Conservation (phyloP, 2,329 filamentous ascomycete genomes). For the Leptographium lundbergii region DNA sequence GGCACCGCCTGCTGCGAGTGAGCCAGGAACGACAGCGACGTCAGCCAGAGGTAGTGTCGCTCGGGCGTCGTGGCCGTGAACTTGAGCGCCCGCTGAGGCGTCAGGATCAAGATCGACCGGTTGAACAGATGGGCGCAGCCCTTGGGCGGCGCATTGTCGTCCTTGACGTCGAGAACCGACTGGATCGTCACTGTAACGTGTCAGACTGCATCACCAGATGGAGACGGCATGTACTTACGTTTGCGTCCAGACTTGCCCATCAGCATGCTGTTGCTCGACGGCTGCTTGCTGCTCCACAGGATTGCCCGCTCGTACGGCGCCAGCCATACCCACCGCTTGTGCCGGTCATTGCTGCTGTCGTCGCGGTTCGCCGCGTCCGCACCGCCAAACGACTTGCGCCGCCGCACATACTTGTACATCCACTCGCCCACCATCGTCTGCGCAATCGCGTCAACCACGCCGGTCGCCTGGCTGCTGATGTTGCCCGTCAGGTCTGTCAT, state of each 20-base stretch:
- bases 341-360: slow-evolving; percentile 63
- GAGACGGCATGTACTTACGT: slow-evolving; percentile 45
- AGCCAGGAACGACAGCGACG: slow-evolving; percentile 84
- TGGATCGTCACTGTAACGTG: slow-evolving; percentile 67
- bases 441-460: slow-evolving; percentile 90
- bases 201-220: slow-evolving; percentile 6
- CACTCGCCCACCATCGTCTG: slow-evolving; percentile 98
- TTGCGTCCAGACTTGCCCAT: slow-evolving; percentile 93
- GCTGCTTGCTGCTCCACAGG: slow-evolving; percentile 98
- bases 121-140: slow-evolving; percentile 59
- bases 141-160: slow-evolving; percentile 76
- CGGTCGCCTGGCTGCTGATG: slow-evolving; percentile 53
- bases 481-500: slow-evolving; percentile 32
- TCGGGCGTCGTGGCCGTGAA: slow-evolving; percentile 78
- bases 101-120: slow-evolving; percentile 88
- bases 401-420: slow-evolving; percentile 85
- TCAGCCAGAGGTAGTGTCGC: slow-evolving; percentile 90
- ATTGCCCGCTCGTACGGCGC: slow-evolving; percentile 92
- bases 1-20: slow-evolving; percentile 75
- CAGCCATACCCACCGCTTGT: slow-evolving; percentile 97
- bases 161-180: slow-evolving; percentile 92
- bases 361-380: slow-evolving; percentile 54
- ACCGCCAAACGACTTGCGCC: slow-evolving; percentile 83
- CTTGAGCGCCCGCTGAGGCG: slow-evolving; percentile 84
- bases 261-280: slow-evolving; percentile 71